phyloP scores from a whole-genome alignment of 345 rosid species.

The Erysimum cheiranthoides region DNA sequence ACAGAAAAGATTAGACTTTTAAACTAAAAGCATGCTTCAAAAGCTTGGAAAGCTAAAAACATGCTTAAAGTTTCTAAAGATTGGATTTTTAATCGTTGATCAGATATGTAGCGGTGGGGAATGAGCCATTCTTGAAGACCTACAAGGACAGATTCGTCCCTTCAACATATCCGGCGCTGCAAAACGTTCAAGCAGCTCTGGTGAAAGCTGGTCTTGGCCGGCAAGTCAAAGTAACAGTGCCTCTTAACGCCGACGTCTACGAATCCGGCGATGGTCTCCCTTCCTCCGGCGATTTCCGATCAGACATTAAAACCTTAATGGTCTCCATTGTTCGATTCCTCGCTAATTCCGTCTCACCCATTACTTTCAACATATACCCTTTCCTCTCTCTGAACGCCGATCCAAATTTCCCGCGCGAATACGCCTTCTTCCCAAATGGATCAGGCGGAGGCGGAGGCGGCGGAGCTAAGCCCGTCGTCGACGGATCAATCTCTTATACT shows the following conservation, averaged over 20 bases:
- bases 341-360: slow-evolving; percentile 56
- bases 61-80: slow-evolving; percentile 6
- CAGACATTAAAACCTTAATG: slow-evolving; percentile 72
- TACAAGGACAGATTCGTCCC: slow-evolving; percentile 65
- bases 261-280: slow-evolving; percentile 62
- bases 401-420: slow-evolving; percentile 75
- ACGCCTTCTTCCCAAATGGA: slow-evolving; percentile 74
- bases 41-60: not conserved
- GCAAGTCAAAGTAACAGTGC: slow-evolving; percentile 77
- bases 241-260: slow-evolving; percentile 90
- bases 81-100: slow-evolving; percentile 19
- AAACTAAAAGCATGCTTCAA: not conserved
- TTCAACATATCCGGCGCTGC: slow-evolving; percentile 79
- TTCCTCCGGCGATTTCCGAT: slow-evolving; percentile 75
- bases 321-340: slow-evolving; percentile 68
- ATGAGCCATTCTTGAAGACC: slow-evolving; percentile 79
- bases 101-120: slow-evolving; percentile 88
- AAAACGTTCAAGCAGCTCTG: slow-evolving; percentile 86
- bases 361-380: slow-evolving; percentile 89
- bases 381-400: slow-evolving; percentile 84
- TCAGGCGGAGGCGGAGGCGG: slow-evolving; percentile 35
- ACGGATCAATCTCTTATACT: slow-evolving; percentile 76
- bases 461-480: slow-evolving; percentile 65
- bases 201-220: slow-evolving; percentile 82
- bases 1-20: not conserved